Evolutionary conservation across 805 yeast species (phyloP), one percentile per base, ranked within the genome.

Genomic region (Saturnispora gosingensis): DNA sequence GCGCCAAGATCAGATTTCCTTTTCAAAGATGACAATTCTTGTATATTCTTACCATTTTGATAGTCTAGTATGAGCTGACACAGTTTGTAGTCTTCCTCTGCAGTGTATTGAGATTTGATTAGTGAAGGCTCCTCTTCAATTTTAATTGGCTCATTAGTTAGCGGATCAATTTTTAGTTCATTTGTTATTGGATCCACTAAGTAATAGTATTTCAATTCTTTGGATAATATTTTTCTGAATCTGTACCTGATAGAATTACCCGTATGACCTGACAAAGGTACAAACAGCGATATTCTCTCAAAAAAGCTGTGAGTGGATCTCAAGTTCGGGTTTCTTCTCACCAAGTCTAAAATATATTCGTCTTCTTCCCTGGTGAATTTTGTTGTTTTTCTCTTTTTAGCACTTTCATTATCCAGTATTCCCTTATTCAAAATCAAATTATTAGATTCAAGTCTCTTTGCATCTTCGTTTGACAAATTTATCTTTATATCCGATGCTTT

Each of bases 231-330:
- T 24, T 71, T 74, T 56, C 82, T 71, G 59, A 66, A 80, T 60
- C 85, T 72, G 57, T 76, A 85, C 57, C 95, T 73, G 45, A 85
- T 80, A 1, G 90, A 83, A 57, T 85, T 82, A 11, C 89, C 88
- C 0, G 91, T 83, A 67, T 85, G 93, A 48, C 78, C 78, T 20
- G 75, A 73, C 51, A 85, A 70, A 25, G 59, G 45, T 1, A 64
- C 62, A 46, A 75, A 67, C 28, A 72, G 68, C 0, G 88, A 81
- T 58, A 86, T 78, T 53, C 76, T 80, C 43, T 78, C 79, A 59
- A 75, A 85, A 48, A 85, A 75, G 48, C 77, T 75, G 61, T 84
- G 90, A 15, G 88, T 80, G 10, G 85, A 81, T 59, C 90, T 72
- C 56, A 76, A 69, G 27, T 78, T 70, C 2, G 93, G 90, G 60